These are phyloP conservation scores for Aspergillus sparsus DNA, from an alignment of 495 filamentous ascomycete species.

Conservation along the genomic window DNA sequence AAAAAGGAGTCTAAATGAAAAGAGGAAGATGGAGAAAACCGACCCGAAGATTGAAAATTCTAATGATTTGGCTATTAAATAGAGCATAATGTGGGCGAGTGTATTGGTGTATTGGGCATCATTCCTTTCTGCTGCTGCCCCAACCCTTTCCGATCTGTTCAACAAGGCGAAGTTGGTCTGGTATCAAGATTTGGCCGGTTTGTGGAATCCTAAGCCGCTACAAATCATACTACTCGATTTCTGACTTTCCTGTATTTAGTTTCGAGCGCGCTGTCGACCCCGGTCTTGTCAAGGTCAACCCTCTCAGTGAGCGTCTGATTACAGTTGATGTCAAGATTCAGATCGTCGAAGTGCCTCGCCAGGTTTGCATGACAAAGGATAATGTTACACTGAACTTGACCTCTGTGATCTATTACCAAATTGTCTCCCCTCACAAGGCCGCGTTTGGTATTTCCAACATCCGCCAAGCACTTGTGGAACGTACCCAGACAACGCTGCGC, in stretches of 20 bases:
- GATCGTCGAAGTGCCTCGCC: constrained; percentile 94
- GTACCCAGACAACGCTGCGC: constrained; percentile 95
- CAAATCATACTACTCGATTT: neutral
- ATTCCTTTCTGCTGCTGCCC: constrained; percentile 93
- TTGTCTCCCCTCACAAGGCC: constrained; percentile 91
- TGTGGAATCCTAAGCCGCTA: constrained; percentile 15
- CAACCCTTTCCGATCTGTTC: constrained; percentile 94
- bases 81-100: constrained; percentile 76
- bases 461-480: constrained; percentile 90
- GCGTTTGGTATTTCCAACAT: constrained; percentile 97
- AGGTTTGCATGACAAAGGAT: constrained; percentile 99
- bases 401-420: constrained; percentile 99
- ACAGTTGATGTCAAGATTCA: constrained; percentile 99
- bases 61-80: constrained; percentile 6
- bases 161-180: constrained; percentile 90
- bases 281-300: constrained; percentile 96
- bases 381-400: constrained; percentile 93
- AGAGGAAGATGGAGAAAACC: no score
- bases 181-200: constrained; percentile 90
- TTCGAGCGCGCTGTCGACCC: constrained; percentile 97
- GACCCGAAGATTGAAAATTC: neutral
- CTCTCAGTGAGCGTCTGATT: constrained; percentile 84
- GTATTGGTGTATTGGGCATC: constrained; percentile 79
- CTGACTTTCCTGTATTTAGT: constrained; percentile 25
- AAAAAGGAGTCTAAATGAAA: no score